Conservation (phyloP, 768 basidiomycete genomes). For the Mycena capillaripes region DNA sequence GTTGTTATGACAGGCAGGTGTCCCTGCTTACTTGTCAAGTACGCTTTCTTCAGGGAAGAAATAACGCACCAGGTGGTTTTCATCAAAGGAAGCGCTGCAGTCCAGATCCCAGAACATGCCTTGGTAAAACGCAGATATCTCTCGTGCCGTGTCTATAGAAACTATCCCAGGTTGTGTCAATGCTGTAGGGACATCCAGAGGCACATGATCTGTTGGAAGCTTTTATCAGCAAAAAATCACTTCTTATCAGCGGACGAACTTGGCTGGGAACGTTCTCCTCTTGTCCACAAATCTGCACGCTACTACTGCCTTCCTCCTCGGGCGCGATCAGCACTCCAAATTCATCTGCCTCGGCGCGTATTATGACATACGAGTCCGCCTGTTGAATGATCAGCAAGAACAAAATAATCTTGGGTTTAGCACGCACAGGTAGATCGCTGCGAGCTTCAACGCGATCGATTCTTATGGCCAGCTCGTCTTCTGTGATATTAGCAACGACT, state of each 20-base stretch:
- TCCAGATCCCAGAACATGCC: neutral
- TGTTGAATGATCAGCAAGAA: neutral
- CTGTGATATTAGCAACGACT: neutral
- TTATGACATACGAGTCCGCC: neutral
- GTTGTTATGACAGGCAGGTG: neutral
- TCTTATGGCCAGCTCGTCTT: neutral
- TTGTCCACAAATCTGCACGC: neutral
- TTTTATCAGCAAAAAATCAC: neutral
- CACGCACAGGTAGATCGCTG: neutral
- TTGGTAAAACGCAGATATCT: neutral
- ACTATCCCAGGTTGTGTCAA: neutral
- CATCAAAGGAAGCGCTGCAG: neutral
- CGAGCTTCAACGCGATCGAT: neutral
- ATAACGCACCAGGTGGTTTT: neutral
- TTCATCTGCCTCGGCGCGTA: neutral
- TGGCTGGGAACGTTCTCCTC: neutral
- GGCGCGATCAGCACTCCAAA: neutral
- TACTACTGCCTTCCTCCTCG: neutral
- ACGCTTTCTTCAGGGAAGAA: too few relatives aligned
- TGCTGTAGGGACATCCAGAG: neutral
- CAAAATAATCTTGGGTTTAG: neutral
- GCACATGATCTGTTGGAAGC: neutral
- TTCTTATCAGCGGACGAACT: neutral
- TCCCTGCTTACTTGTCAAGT: neutral
- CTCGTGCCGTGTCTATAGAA: too few relatives aligned